phyloP scores from a whole-genome alignment of 768 basidiomycete species.

The Rhodosporidiobolus odoratus region DNA sequence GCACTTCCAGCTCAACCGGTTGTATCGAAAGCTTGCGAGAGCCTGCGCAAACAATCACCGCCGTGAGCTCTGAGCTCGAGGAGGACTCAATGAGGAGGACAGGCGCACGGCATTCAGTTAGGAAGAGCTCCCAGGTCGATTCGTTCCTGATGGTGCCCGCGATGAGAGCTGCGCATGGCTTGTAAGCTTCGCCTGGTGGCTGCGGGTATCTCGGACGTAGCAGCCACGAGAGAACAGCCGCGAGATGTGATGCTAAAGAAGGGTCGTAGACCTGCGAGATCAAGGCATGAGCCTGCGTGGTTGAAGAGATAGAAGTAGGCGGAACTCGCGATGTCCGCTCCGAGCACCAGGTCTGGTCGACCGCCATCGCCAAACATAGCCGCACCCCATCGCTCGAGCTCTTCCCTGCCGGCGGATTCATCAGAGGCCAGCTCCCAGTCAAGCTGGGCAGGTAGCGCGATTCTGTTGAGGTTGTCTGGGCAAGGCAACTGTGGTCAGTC shows the following conservation, averaged over 20 bases:
- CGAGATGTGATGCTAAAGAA: background rate
- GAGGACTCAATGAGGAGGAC: no score
- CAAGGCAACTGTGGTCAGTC: background rate
- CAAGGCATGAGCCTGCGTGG: background rate
- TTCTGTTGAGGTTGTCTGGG: background rate
- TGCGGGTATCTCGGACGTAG: background rate
- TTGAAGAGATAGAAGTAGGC: background rate
- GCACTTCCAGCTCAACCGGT: background rate
- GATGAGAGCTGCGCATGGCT: slow-evolving; percentile 16
- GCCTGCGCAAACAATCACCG: no score
- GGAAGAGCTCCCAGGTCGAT: slow-evolving; percentile 27
- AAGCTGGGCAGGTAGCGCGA: background rate
- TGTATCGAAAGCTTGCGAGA: background rate
- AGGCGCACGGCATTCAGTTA: slow-evolving; percentile 17
- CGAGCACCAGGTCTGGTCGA: slow-evolving; percentile 17
- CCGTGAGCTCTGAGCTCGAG: no score
- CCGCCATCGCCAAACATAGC: background rate
- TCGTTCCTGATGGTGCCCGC: slow-evolving; percentile 33
- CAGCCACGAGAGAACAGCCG: slow-evolving; percentile 6
- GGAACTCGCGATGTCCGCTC: slow-evolving; percentile 31
- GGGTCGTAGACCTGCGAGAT: slow-evolving; percentile 36
- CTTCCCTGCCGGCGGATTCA: background rate
- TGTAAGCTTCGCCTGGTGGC: accelerated
- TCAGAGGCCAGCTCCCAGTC: slow-evolving; percentile 31
- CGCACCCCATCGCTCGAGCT: slow-evolving; percentile 8